Base-by-base conservation (phyloP, 106 monocot species). In the Allium fistulosum region DNA sequence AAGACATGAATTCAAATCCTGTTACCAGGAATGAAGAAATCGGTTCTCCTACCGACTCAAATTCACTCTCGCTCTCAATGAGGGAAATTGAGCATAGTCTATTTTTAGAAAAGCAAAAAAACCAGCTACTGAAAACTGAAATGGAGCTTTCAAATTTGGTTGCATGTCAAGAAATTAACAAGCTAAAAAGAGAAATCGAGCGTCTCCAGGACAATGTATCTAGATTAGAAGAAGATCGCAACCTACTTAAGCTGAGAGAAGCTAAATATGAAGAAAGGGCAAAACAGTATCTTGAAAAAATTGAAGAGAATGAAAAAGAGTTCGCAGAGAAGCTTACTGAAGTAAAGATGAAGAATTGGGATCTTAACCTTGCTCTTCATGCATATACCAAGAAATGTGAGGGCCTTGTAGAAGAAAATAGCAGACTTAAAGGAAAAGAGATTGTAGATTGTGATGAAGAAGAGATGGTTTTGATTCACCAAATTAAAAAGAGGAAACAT, bases 161-260 rank as follows among this genome's bases (percentile, higher is more conserved):
- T 61, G 61, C 61, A 61, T 9, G 10, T 6, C 61, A 61, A 61
- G 61, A 61, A 27, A 28, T 61, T 61, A 28, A 61, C 16, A 61
- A 8, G 12, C n/a, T 9, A 18, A 61, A 61, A 28, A 61, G 61
- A 12, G 61, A 18, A 26, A 26, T 16, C 37, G 9, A 10, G 7
- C 11, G 16, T 13, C 65, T 65, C 49, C 16, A 9, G 18, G 65
- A 49, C 9, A 48, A 4, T n/a, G 65, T 65, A 18, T 9, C 65
- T 11, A 65, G 48, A 49, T 16, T 65, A 15, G 63, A 63, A 8
- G 14, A 48, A 48, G 63, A 63, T 26, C 12, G 15, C 51, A 66
- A 10, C 0, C 49, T 47, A 2, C 10, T 66, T 1, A 51, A 18
- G 7, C 51, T 51, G 27, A 48, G 66, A 11, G 66, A 66, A 51